Percentiles rank a stretch among this genome's conserved stretches.
Conservation (phyloP, 139 green algal species). For the Micractinium sp. region DNA sequence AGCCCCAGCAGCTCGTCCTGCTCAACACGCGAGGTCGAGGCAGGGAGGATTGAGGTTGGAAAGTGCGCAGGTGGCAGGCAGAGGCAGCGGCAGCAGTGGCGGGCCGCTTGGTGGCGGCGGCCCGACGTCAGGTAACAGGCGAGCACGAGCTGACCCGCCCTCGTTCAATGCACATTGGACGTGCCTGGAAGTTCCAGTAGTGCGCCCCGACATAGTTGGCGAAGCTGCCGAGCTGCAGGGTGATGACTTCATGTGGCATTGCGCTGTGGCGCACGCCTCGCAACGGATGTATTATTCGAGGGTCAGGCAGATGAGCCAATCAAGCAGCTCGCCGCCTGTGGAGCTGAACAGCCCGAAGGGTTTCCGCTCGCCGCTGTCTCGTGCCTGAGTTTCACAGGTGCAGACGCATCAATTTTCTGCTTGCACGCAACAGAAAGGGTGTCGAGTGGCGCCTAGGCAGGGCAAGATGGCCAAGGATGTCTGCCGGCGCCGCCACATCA, state of each 20-base stretch:
- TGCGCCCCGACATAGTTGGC: slow-evolving; percentile 86
- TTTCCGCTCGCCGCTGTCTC: no score
- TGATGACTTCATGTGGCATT: slow-evolving; percentile 74
- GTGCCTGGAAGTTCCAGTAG: slow-evolving; percentile 91
- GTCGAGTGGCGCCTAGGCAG: no score
- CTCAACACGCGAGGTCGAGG: background rate
- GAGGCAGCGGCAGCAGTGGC: background rate
- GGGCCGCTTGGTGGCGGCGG: background rate
- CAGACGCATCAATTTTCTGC: no score
- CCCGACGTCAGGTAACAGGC: background rate
- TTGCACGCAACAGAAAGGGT: no score
- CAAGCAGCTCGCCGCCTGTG: no score
- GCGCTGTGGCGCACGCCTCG: background rate
- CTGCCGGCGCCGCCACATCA: no score
- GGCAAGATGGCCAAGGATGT: no score
- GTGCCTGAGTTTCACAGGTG: no score
- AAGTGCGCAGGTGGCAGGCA: background rate
- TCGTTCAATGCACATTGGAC: background rate
- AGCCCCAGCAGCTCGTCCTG: slow-evolving; percentile 78
- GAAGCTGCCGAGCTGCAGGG: slow-evolving; percentile 79
- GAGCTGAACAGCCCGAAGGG: no score
- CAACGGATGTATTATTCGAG: no score
- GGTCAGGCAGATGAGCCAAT: no score
- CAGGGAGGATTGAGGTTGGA: background rate
- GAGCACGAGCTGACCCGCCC: background rate